A percentile compares a stretch with the other conserved stretches of the same genome.
Evolutionary conservation across 257 asterid genomes (phyloP).

Genomic region (Cruciata laevipes): DNA sequence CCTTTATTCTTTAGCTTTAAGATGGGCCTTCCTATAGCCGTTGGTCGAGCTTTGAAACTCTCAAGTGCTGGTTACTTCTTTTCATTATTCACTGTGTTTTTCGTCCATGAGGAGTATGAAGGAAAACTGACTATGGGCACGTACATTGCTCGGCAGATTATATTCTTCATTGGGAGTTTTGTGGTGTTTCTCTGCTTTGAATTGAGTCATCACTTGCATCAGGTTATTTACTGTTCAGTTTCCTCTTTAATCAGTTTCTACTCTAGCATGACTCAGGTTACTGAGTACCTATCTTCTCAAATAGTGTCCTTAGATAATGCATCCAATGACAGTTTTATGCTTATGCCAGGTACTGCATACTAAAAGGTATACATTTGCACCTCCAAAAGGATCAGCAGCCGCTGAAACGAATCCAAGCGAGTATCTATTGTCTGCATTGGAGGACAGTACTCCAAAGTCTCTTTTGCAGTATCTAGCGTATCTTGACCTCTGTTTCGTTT

Average conservation of each 20-base stretch:
- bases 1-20: constrained; percentile 92
- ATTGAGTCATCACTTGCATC: constrained; percentile 67
- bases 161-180: constrained; percentile 53
- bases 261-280: background rate
- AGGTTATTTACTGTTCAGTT: constrained; percentile 34
- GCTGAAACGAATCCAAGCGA: constrained; percentile 96
- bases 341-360: constrained; percentile 65
- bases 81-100: constrained; percentile 40
- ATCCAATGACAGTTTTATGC: constrained; percentile 9
- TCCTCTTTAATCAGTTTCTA: background rate
- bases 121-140: constrained; percentile 37
- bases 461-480: constrained; percentile 84
- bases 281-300: background rate
- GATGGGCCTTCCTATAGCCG: constrained; percentile 68
- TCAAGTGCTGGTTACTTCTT: constrained; percentile 48
- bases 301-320: background rate
- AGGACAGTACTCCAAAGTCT: constrained; percentile 76
- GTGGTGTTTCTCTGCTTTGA: constrained; percentile 80
- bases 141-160: constrained; percentile 51
- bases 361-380: constrained; percentile 81
- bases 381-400: constrained; percentile 96
- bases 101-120: constrained; percentile 42
- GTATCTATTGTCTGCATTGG: constrained; percentile 62
- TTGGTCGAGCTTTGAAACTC: constrained; percentile 53
- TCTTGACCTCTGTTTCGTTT: constrained; percentile 90